These are phyloP conservation scores for Notholithocarpus densiflorus DNA, from an alignment of 306 rosid genomes.

Conservation along the genomic window DNA sequence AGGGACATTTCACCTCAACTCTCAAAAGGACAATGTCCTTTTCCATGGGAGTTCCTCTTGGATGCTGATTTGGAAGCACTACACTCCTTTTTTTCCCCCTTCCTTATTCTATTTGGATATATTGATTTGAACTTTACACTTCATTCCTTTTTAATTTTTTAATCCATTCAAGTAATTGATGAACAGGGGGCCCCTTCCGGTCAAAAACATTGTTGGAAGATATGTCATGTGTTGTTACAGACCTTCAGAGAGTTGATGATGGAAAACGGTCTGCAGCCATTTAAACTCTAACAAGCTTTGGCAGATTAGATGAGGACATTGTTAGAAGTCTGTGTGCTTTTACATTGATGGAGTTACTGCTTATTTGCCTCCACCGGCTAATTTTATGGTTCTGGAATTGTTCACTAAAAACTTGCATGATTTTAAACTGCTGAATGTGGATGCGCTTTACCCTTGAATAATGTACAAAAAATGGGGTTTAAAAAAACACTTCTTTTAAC, in stretches of 20 bases:
- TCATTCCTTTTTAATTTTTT: neutral
- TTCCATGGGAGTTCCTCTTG: neutral
- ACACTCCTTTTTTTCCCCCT: neutral
- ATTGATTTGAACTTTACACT: neutral
- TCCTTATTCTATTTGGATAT: neutral
- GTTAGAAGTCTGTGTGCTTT: neutral
- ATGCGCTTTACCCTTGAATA: neutral
- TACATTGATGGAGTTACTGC: neutral
- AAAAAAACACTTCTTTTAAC: too few species aligned
- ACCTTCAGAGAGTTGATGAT: conserved; percentile 23
- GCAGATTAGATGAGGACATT: neutral
- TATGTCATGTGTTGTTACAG: conserved; percentile 39
- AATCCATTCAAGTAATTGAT: neutral
- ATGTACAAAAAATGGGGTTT: neutral
- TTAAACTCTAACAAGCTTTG: neutral
- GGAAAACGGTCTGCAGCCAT: neutral
- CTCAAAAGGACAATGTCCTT: neutral
- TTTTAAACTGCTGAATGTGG: neutral
- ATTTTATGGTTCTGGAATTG: neutral
- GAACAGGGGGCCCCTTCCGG: conserved; percentile 54
- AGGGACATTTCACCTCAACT: neutral
- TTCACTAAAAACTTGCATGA: neutral
- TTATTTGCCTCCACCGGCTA: neutral
- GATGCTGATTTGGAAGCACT: neutral
- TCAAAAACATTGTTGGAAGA: conserved; percentile 40